Evolutionary conservation across 306 rosid species (phyloP), one percentile per base, ranked within the genome.

Genomic region (Ormosia emarginata): DNA sequence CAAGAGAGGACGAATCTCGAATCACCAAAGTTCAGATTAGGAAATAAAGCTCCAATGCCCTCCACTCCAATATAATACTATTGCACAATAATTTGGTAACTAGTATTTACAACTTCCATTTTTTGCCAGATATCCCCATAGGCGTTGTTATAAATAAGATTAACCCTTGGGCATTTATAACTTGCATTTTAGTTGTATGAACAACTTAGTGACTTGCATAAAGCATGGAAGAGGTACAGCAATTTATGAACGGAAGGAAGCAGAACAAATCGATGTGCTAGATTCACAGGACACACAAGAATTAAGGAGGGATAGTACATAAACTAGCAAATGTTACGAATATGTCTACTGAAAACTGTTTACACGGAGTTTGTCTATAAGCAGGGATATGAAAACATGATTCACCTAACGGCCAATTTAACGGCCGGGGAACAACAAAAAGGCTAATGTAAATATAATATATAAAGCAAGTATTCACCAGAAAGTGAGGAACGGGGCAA

Each of bases 401-500:
- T 55, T 82, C 55, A 81, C 80, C 85, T 58, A 64, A 64, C 11
- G 39, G 69, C 75, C 66, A 39, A 79, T 79, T 43, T 14, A 65
- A 78, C 67, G 40, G 50, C 32, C 17, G 4, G 44, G 40, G 46
- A 9, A n/a, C 62, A 83, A 83, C 83, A 33, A 63, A 63, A 83
- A 57, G n/a, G 49, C 78, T 75, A 47, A 12, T 62, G 58, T 47
- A 75, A 41, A 55, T 83, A 50, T 37, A 52, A 36, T 58, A 77
- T 77, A 81, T 76, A 69, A 58, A 50, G 40, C 83, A 83, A 75
- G 80, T 65, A 79, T 79, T 79, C 75, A 64, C 83, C 71, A 37
- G 41, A 61, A 40, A 79, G 44, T 74, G 82, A 53, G 53, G 44
- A 56, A 40, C n/a, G 73, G 83, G 78, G 44, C 53, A 75, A 52